Evolutionary conservation across 192 early-diverging fungal species (phyloP).

Genomic region (Rhizoclosmatium sp.): DNA sequence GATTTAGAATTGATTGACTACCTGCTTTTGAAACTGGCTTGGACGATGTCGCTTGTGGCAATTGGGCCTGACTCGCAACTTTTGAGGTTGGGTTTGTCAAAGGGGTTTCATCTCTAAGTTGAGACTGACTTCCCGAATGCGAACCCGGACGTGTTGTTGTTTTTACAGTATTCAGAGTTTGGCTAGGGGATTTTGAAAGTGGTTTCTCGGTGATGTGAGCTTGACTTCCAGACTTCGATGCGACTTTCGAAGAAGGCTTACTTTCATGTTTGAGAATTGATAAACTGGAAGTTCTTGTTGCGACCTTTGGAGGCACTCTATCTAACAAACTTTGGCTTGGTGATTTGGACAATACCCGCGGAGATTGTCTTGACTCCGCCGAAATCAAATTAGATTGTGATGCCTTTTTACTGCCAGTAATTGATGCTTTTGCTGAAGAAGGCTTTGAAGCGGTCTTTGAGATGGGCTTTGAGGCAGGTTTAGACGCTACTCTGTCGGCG

Average conservation of each 20-base stretch:
- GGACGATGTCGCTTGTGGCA: slow-evolving; percentile 1
- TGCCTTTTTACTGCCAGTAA: too few species aligned
- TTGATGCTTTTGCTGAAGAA: slow-evolving; percentile 3
- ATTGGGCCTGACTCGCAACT: neutral
- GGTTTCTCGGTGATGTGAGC: neutral
- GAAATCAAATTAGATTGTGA: too few species aligned
- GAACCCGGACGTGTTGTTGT: neutral
- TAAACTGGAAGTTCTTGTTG: too few species aligned
- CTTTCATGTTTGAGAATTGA: too few species aligned
- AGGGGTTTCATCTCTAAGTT: neutral
- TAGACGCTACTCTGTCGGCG: neutral
- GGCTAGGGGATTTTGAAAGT: neutral
- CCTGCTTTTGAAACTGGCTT: slow-evolving; percentile 8
- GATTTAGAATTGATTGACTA: neutral
- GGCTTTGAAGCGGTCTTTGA: slow-evolving; percentile 22
- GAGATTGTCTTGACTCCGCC: too few species aligned
- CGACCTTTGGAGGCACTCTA: too few species aligned
- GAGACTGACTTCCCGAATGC: neutral
- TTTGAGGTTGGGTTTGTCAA: neutral
- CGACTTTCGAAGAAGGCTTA: neutral
- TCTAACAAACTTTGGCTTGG: too few species aligned
- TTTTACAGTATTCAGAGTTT: neutral
- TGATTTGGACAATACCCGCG: too few species aligned
- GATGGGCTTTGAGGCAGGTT: slow-evolving; percentile 23
- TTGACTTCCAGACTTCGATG: neutral